A percentile compares a stretch with the other conserved stretches of the same genome.
Conservation (phyloP, 108 stramenopile genomes). For the Schizochytrium sp. region DNA sequence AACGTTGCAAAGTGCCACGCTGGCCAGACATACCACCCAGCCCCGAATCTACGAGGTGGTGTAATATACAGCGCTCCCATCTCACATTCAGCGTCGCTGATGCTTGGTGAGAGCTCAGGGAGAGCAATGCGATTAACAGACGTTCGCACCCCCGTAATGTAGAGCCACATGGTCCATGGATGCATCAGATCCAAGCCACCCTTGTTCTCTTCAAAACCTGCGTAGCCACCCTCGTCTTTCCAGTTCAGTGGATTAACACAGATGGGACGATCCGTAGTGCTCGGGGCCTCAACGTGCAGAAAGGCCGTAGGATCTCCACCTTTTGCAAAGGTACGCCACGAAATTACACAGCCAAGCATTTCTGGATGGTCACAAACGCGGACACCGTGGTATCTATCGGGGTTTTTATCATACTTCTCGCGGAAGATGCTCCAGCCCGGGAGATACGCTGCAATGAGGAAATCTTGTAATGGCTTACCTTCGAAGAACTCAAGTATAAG, state of each 20-base stretch:
- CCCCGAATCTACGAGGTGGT: not conserved
- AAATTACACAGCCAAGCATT: not conserved
- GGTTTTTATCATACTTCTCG: not conserved
- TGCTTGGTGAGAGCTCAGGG: not conserved
- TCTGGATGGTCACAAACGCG: not conserved
- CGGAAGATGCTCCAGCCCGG: not conserved
- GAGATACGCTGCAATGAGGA: conserved; percentile 1
- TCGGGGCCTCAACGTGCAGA: not conserved
- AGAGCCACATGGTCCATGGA: conserved; percentile 14
- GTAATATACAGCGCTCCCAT: not conserved
- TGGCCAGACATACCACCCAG: conserved; percentile 2
- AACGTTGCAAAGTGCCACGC: conserved; percentile 13
- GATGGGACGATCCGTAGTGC: not conserved
- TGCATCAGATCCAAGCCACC: conserved; percentile 28
- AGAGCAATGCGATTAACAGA: not conserved
- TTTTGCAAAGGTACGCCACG: not conserved
- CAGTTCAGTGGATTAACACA: conserved; percentile 12
- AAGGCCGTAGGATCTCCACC: conserved; percentile 1
- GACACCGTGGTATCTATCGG: not conserved
- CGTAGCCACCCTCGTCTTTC: not conserved
- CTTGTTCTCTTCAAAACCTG: not conserved
- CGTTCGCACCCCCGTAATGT: not conserved
- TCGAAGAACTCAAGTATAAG: not conserved
- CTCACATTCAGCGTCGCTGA: not conserved
- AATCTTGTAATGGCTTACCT: not conserved